Evolutionary conservation across 176 grass and related monocot species (phyloP), one percentile per base, ranked within the genome.

Genomic region (Oryza brachyantha): DNA sequence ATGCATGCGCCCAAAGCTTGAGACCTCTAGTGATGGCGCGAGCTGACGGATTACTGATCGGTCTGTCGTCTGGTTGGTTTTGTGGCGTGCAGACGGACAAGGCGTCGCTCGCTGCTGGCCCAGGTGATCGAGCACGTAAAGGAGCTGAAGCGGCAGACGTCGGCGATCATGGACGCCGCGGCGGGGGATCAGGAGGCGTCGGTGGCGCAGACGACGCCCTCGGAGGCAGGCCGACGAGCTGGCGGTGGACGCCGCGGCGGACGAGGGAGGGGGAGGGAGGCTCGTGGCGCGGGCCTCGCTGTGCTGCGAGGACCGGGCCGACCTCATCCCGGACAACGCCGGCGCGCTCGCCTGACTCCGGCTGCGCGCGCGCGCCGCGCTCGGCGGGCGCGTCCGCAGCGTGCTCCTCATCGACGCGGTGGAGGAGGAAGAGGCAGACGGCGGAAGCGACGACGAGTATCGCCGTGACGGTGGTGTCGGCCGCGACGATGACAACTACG

Each of bases 61-160:
- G n/a, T n/a, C n/a, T n/a, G n/a, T n/a, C n/a, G n/a, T n/a, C n/a
- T n/a, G n/a, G n/a, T n/a, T n/a, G n/a, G 2, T 40, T 29, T 7
- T n/a, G 27, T 2, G 16, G 21, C 10, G 13, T 73, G 75, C 74
- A 97, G 94, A 97, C 94, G 48, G 94, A 97, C 63, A 97, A 97
- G 80, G 94, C 94, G 71, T 97, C 94, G n/a, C n/a, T n/a, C n/a
- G 27, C 76, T 97, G 72, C 88, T 97, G 10, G 94, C 94, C 1
- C 89, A 97, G 82, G 94, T 97, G 42, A 97, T 97, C 83, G 91
- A 97, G 84, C 89, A 97, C 58, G 86, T 97, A 32, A 97, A 97
- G 83, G 94, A 97, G 76, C 86, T 97, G 62, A 93, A 97, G 75
- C 91, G 89, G 66, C 94, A 97, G 87, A 91, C 86, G 73, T 83